Conservation (phyloP, 495 filamentous ascomycete genomes). For the Hyaloscypha bicolor region DNA sequence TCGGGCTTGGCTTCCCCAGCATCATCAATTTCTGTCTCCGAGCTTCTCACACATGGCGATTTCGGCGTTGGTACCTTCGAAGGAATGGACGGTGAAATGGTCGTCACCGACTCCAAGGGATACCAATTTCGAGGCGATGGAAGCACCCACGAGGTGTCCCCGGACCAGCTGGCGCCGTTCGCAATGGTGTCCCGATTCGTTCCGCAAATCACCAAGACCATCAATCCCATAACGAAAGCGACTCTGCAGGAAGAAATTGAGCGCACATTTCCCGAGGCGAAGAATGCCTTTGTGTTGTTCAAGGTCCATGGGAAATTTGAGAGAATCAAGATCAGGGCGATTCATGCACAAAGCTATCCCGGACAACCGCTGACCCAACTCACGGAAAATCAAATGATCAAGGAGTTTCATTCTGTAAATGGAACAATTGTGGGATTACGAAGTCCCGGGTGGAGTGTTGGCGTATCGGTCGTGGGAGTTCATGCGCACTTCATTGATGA, state of each 20-base stretch:
- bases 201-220: conserved; percentile 18
- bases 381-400: conserved; percentile 41
- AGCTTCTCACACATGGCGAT: conserved; percentile 46
- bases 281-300: conserved; percentile 45
- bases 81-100: conserved; percentile 53
- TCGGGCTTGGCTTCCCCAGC: conserved; percentile 46
- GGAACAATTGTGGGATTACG: conserved; percentile 53
- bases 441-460: conserved; percentile 48
- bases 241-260: conserved; percentile 40
- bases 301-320: conserved; percentile 42
- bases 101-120: conserved; percentile 47
- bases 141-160: conserved; percentile 33
- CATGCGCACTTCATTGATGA: conserved; percentile 55
- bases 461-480: conserved; percentile 51
- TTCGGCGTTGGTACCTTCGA: conserved; percentile 56
- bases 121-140: conserved; percentile 52
- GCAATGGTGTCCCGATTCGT: conserved; percentile 46
- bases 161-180: conserved; percentile 43
- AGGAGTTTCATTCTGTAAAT: conserved; percentile 37
- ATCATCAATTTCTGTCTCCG: conserved; percentile 36
- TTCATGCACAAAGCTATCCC: conserved; percentile 37
- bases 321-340: conserved; percentile 43
- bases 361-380: conserved; percentile 45
- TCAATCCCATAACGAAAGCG: conserved; percentile 24
- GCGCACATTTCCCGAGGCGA: conserved; percentile 38